Base-by-base conservation (phyloP, 805 yeast species). In the Suhomyces faveliae region DNA sequence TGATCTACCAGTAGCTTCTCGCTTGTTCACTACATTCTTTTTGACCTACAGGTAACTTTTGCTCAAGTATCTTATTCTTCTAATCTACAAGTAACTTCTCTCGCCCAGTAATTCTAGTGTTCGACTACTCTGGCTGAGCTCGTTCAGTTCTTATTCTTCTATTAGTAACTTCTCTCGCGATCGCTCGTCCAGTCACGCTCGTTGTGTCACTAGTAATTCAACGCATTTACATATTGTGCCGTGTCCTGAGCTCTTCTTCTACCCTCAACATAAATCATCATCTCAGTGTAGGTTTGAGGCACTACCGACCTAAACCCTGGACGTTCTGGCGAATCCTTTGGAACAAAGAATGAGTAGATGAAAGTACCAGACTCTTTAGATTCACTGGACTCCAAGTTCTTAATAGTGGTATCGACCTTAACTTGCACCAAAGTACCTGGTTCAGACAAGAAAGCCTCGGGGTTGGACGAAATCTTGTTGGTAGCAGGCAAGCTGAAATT, bases 391-490 rank as follows among this genome's bases (percentile, higher is more conserved):
- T 83, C 85, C 56, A 91, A 70, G 43, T 79, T 79, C 56, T 87
- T 80, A 46, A 90, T 94, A 24, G 77, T 74, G 3, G 96, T 87
- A 63, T 87, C 90, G 12, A 91, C 97, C 60, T 88, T 84, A 22
- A 91, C 94, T 70, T 91, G 97, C 47, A 91, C 78, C 56, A 91
- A 74, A 4, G 96, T 87, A 47, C 97, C 97, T n/a, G 90, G 86
- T 49, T 78, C 80, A 23, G 82, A 77, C 53, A 85, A 68, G 65
- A 84, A 82, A 33, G 84, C 87, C 41, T 76, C 78, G 25, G 78
- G 75, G 48, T 77, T 74, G 3, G 71, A 52, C 20, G 79, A 70
- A 38, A 84, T 57, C 35, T 68, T 72, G 60, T 84, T 84, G n/a
- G 85, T 82, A 7, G 82, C 74, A 11, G 83, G 79, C 47, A 75